phyloP scores from a whole-genome alignment of 1,284 basidiomycete genomes.

The Melampsora larici-populina region DNA sequence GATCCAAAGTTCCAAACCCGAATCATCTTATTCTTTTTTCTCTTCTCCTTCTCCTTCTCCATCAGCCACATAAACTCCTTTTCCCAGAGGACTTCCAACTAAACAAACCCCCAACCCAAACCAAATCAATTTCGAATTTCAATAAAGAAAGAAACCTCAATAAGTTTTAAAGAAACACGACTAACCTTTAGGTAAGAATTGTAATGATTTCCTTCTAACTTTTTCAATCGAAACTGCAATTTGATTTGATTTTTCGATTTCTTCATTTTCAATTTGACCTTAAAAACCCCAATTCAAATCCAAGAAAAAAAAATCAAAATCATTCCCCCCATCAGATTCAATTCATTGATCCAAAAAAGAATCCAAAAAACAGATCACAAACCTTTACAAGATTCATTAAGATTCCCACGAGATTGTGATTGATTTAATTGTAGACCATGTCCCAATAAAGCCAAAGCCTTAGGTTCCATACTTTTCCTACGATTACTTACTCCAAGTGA shows the following conservation, averaged over 20 bases:
- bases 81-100: constrained; percentile 25
- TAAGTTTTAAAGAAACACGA: too few species aligned
- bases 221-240: constrained; percentile 23
- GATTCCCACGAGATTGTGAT: background rate
- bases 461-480: constrained; percentile 41
- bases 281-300: background rate
- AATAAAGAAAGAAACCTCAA: background rate
- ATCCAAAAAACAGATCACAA: background rate
- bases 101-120: background rate
- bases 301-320: too few species aligned
- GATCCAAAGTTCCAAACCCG: too few species aligned
- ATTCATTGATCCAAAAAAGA: too few species aligned
- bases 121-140: background rate
- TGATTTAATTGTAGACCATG: constrained; percentile 11
- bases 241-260: background rate
- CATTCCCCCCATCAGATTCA: too few species aligned
- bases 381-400: constrained; percentile 10
- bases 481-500: constrained; percentile 9
- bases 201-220: constrained; percentile 34
- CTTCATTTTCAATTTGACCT: background rate
- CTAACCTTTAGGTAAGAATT: constrained; percentile 37
- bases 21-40: too few species aligned
- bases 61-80: constrained; percentile 1
- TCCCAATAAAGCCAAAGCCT: constrained; percentile 27
- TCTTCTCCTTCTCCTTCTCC: background rate